Evolutionary conservation across 805 yeast species (phyloP), one percentile per base, ranked within the genome.

Genomic region (Scheffersomyces amazonensis): DNA sequence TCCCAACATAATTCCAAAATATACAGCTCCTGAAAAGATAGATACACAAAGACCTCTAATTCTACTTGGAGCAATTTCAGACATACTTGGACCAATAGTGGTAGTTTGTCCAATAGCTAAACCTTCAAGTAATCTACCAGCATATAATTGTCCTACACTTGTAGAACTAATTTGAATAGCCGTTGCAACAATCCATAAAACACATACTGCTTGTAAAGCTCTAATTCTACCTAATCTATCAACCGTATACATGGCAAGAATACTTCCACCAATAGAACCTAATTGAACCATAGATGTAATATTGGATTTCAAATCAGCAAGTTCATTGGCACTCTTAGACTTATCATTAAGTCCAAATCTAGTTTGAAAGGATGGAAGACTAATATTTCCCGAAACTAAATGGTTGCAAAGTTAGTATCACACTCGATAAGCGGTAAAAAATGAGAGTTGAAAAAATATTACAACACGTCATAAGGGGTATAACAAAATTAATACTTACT

Each of bases 251-350:
- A 69, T 62, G 3, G 78, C 73, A 12, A 73, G 27, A 20, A 31
- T 16, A 5, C 27, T 31, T 31, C 83, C 83, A 23, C 72, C 79
- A 25, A 75, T 66, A 12, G 76, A 66, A 4, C 79, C 80, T 17
- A 77, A 50, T 48, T 73, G 78, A 9, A 76, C 81, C 81, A 77
- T 77, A 12, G 80, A 60, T 3, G 76, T 66, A 49, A 77, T 75
- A 47, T 74, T 76, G 10, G 79, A 72, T 43, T 66, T 66, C 41
- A 71, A 49, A 43, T 70, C 61, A 3, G 78, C 79, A 6, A 69
- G 30, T 10, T 63, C 47, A 2, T 50, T 29, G 2, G 44, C 53
- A 1, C 73, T 36, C 43, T 65, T 65, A 20, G 50, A 43, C 5
- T 54, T 43, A 46, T 73, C 75, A 11, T 54, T 44, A 18, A 77